Percentiles rank a stretch among this genome's conserved stretches.
These are phyloP conservation scores for Boletellus sp. DNA, from an alignment of 1,284 basidiomycete genomes.

Conservation along the genomic window DNA sequence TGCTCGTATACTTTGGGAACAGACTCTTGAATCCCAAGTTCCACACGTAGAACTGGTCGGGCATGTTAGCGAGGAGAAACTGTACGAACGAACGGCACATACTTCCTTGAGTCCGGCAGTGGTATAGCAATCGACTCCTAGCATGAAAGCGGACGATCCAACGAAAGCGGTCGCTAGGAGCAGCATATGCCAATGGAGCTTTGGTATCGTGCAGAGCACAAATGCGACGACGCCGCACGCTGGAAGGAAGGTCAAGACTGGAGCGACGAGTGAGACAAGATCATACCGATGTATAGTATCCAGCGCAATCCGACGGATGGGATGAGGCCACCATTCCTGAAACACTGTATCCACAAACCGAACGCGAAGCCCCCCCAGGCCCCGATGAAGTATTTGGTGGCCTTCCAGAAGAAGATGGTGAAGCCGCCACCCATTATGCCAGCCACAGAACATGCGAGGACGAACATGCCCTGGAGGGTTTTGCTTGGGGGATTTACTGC, in stretches of 20 bases:
- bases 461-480: constrained; percentile 85
- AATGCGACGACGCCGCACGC: constrained; percentile 58
- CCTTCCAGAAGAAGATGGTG: constrained; percentile 89
- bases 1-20: constrained; percentile 71
- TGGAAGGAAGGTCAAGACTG: constrained; percentile 28
- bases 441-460: constrained; percentile 77
- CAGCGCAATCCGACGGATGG: constrained; percentile 74
- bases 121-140: constrained; percentile 92
- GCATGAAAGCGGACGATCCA: constrained; percentile 88
- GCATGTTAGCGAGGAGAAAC: constrained; percentile 9
- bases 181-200: constrained; percentile 76
- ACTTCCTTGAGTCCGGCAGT: constrained; percentile 90
- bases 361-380: constrained; percentile 88
- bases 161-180: constrained; percentile 83
- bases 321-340: constrained; percentile 80
- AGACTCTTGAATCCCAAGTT: constrained; percentile 82
- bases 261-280: constrained; percentile 12
- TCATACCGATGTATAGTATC: constrained; percentile 79
- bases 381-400: constrained; percentile 80
- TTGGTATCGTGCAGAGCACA: constrained; percentile 61
- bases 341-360: constrained; percentile 84
- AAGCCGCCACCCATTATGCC: constrained; percentile 81
- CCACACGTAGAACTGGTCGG: constrained; percentile 83
- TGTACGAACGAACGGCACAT: constrained; percentile 11
- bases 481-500: constrained; percentile 77